Percentiles rank a stretch among this genome's conserved stretches.
Evolutionary conservation across 805 yeast genomes (phyloP).

Genomic region (Starmera quercuum): DNA sequence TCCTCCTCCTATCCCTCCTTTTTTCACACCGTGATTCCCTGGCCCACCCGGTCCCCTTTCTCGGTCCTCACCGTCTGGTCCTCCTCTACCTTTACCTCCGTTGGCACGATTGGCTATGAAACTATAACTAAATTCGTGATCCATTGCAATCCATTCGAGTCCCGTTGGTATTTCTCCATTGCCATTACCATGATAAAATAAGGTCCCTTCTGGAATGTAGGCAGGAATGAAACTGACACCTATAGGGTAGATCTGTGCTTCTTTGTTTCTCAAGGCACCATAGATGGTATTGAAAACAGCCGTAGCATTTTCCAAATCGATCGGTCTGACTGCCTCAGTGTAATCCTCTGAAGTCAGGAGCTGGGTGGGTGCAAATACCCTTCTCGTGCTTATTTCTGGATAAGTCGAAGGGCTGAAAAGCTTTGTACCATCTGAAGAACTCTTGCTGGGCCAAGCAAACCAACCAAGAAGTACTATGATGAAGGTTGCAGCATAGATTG

Average conservation of each 20-base stretch:
- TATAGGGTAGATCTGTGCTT: constrained; percentile 44
- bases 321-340: constrained; percentile 9
- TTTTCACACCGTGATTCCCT: too few species aligned
- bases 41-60: too few species aligned
- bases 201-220: constrained; percentile 49
- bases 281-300: constrained; percentile 49
- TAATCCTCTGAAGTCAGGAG: background rate
- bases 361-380: too few species aligned
- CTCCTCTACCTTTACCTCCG: constrained; percentile 4
- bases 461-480: too few species aligned
- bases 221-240: constrained; percentile 57
- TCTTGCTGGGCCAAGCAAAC: background rate
- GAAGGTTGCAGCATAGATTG: too few species aligned
- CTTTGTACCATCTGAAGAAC: too few species aligned
- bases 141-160: constrained; percentile 61
- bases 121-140: constrained; percentile 49
- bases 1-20: background rate
- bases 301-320: constrained; percentile 42
- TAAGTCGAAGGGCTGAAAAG: too few species aligned
- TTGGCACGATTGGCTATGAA: constrained; percentile 27
- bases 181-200: constrained; percentile 45
- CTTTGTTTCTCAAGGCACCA: constrained; percentile 44
- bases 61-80: constrained; percentile 1
- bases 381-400: too few species aligned
- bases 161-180: constrained; percentile 33